These are phyloP conservation scores for Barbarea vulgaris DNA, from an alignment of 345 rosid genomes.

Conservation along the genomic window DNA sequence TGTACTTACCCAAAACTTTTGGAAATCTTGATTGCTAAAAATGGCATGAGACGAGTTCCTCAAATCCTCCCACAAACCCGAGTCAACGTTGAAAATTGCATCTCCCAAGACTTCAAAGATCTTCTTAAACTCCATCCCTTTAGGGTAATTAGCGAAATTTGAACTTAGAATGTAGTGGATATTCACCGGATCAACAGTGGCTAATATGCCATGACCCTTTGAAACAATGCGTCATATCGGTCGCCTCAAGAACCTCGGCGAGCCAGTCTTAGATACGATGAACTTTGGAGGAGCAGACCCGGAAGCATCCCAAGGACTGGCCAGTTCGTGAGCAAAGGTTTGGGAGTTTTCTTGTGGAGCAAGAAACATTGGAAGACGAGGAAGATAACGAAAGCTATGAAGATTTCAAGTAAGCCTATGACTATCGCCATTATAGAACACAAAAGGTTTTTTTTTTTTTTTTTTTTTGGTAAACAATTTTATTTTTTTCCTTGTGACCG, in stretches of 20 bases:
- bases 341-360: not conserved
- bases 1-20: not conserved
- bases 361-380: conserved; percentile 10
- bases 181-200: not conserved
- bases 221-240: not conserved
- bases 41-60: not conserved
- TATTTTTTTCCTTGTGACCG: too few species aligned
- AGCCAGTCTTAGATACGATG: not conserved
- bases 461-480: too few species aligned
- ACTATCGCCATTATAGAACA: not conserved
- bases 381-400: conserved; percentile 10
- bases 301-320: not conserved
- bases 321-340: not conserved
- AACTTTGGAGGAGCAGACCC: not conserved
- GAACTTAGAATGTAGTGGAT: not conserved
- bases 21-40: not conserved
- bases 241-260: not conserved
- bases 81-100: not conserved
- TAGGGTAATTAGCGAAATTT: not conserved
- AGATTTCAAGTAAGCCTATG: not conserved
- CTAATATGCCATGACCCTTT: not conserved
- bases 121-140: not conserved
- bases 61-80: not conserved
- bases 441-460: not conserved
- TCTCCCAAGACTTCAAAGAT: not conserved